Base-by-base conservation (phyloP, 139 green algal species). In the Chlorella sp. region DNA sequence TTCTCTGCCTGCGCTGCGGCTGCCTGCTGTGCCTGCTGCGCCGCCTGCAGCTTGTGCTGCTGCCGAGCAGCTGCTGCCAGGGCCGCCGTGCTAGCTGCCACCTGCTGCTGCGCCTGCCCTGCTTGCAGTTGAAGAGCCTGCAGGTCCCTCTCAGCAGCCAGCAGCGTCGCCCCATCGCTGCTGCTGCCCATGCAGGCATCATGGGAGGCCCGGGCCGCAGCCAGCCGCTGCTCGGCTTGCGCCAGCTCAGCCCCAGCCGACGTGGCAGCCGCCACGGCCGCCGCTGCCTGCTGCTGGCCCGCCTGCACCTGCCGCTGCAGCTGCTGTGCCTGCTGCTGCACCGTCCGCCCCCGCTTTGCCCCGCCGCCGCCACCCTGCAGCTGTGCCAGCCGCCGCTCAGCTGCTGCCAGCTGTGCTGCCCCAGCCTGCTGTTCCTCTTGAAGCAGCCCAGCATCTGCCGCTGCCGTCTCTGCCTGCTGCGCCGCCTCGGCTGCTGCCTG, bases 351-450 rank as follows among this genome's bases (percentile, higher is more conserved):
- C 39, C 39, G 76, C 48, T 61, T 83, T 34, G n/a, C 16, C 40
- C 76, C 26, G 75, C 73, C 26, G 75, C 73, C 75, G 79, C 30
- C 64, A 22, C 83, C 39, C 37, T 87, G 83, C 83, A 88, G 88
- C 79, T 83, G 88, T 53, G 87, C 61, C 71, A 90, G 39, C 53
- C 26, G 64, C 37, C 61, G 39, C 83, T 83, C 90, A 90, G 86
- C 90, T 91, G 86, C 81, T 86, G n/a, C 71, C 32, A 88, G 73
- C 42, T 89, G 39, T 0, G 36, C 18, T 26, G 86, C 86, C 14
- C 18, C 76, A 76, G 66, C 32, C 60, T 40, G 42, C 76, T 85
- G 30, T 60, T 76, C 34, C 34, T 93, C 30, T 37, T 19, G 3
- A 9, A 80, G 71, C 48, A 87, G 89, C 83, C 68, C 79, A 15